Evolutionary conservation across 2,329 filamentous ascomycete genomes (phyloP).

Genomic region (Rachicladosporium sp.): DNA sequence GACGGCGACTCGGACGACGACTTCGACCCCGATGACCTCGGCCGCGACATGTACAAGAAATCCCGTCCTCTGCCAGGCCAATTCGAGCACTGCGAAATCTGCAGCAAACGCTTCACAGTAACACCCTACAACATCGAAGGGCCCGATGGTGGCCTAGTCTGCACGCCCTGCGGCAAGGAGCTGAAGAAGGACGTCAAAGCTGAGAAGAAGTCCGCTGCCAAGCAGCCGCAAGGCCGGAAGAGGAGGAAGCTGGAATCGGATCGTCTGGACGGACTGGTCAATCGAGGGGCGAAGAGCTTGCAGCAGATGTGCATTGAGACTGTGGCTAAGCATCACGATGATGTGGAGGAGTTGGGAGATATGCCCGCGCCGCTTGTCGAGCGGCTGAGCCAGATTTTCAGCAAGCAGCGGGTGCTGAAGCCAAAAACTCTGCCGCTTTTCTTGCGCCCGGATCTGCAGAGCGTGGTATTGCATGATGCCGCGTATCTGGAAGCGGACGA

Average conservation of each 20-base stretch:
- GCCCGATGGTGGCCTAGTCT: constrained; percentile 75
- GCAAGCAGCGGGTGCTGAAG: constrained; percentile 48
- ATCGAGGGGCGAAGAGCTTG: constrained; percentile 55
- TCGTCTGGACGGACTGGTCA: constrained; percentile 62
- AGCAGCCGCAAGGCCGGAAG: constrained; percentile 45
- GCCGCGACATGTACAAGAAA: constrained; percentile 43
- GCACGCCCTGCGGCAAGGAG: constrained; percentile 66
- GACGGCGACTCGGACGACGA: constrained; percentile 33
- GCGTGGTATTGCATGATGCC: constrained; percentile 49
- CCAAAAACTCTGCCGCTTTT: constrained; percentile 38
- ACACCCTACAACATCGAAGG: constrained; percentile 77
- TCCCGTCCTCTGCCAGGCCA: constrained; percentile 61
- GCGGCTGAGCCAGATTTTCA: constrained; percentile 50
- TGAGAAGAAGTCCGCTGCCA: constrained; percentile 44
- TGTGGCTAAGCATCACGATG: constrained; percentile 50
- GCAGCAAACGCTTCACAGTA: constrained; percentile 80
- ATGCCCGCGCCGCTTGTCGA: constrained; percentile 45
- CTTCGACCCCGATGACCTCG: constrained; percentile 36
- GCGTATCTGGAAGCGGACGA: constrained; percentile 62
- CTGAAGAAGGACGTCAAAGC: constrained; percentile 54
- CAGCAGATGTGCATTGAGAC: constrained; percentile 53
- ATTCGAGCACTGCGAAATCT: constrained; percentile 75
- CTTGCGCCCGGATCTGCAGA: constrained; percentile 40
- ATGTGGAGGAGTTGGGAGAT: constrained; percentile 54
- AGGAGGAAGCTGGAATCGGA: constrained; percentile 72